Conservation (phyloP, 1,284 basidiomycete genomes). For the Caloboletus firmus region DNA sequence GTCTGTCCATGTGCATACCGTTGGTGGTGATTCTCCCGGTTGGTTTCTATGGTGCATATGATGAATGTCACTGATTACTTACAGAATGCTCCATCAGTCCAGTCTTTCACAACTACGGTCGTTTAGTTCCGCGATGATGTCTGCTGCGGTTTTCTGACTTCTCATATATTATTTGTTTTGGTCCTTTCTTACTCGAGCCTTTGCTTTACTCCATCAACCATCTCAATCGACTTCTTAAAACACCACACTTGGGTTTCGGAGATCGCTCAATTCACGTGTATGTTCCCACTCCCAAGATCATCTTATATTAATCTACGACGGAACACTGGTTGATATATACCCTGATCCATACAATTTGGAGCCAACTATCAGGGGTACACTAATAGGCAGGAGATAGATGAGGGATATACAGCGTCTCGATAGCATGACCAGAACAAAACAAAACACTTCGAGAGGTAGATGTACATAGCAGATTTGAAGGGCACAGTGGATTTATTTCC, state of each 20-base stretch:
- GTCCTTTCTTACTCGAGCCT: slow-evolving; percentile 11
- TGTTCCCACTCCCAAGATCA: slow-evolving; percentile 8
- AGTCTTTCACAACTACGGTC: slow-evolving; percentile 34
- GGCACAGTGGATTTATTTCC: neutral
- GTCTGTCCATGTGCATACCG: slow-evolving; percentile 28
- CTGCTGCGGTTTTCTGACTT: slow-evolving; percentile 19
- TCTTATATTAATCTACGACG: slow-evolving; percentile 14
- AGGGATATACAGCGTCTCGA: neutral
- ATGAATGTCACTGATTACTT: neutral
- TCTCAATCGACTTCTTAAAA: neutral
- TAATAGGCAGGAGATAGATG: neutral
- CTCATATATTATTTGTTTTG: slow-evolving; percentile 21
- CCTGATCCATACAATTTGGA: slow-evolving; percentile 8
- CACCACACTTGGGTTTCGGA: slow-evolving; percentile 8
- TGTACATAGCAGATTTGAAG: neutral
- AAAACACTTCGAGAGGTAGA: neutral
- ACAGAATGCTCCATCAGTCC: slow-evolving; percentile 17
- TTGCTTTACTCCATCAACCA: slow-evolving; percentile 6
- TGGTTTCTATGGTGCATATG: neutral
- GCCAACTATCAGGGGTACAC: neutral
- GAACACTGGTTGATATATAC: slow-evolving; percentile 19
- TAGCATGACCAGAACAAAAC: slow-evolving; percentile 12
- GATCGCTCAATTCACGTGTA: slow-evolving; percentile 9
- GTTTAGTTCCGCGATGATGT: slow-evolving; percentile 33
- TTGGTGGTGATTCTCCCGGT: slow-evolving; percentile 26